Conservation (phyloP, 306 rosid species). For the Glycine latifolia region DNA sequence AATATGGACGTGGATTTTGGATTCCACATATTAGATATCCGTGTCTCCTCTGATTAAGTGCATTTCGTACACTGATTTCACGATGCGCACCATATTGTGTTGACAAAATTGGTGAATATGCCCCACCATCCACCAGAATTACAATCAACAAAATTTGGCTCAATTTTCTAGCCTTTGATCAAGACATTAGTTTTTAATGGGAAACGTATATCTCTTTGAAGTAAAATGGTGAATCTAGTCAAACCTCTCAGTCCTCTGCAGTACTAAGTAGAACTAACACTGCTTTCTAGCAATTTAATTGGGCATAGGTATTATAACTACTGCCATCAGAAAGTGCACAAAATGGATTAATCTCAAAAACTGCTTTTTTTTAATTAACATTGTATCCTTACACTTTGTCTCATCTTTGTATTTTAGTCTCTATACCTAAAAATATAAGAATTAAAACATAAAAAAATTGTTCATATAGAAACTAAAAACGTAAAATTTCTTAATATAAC, state of each 20-base stretch:
- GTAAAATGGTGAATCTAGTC: background rate
- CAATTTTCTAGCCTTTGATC: conserved; percentile 32
- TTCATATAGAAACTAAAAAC: too few species aligned
- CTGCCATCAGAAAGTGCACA: too few species aligned
- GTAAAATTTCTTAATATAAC: too few species aligned
- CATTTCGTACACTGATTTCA: background rate
- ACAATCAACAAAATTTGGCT: conserved; percentile 36
- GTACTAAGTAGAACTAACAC: too few species aligned
- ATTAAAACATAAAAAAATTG: too few species aligned
- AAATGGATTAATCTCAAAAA: too few species aligned
- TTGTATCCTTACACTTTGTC: too few species aligned
- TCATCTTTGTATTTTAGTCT: too few species aligned
- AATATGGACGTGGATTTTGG: conserved; percentile 33
- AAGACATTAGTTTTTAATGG: background rate
- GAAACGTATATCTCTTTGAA: background rate
- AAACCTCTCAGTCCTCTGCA: background rate
- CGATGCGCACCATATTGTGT: conserved; percentile 37
- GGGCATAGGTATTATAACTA: too few species aligned
- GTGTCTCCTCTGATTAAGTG: conserved; percentile 1
- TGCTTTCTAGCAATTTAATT: too few species aligned
- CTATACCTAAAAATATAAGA: too few species aligned
- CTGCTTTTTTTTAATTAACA: too few species aligned
- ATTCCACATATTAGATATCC: conserved; percentile 32
- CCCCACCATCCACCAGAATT: conserved; percentile 47
- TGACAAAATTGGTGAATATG: conserved; percentile 43